A percentile compares a stretch with the other conserved stretches of the same genome.
phyloP scores from a whole-genome alignment of 495 filamentous ascomycete genomes.

The Cenococcum geophilum region DNA sequence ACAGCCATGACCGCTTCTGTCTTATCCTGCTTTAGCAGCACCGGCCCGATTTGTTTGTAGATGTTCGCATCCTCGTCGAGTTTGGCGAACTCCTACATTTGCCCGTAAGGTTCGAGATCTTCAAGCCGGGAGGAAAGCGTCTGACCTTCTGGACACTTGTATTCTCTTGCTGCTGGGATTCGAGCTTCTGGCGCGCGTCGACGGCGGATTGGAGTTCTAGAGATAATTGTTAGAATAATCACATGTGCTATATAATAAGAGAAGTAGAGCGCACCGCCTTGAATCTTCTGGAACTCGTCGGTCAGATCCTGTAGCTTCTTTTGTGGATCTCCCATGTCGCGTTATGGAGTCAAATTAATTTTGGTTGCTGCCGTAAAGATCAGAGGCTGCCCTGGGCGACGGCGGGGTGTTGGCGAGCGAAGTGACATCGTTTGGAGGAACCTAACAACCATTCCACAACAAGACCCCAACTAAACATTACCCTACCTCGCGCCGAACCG shows the following conservation, averaged over 20 bases:
- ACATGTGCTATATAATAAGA: neutral
- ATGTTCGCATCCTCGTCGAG: conserved; percentile 77
- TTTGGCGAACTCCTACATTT: conserved; percentile 65
- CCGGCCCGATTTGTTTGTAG: conserved; percentile 90
- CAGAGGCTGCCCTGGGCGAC: neutral
- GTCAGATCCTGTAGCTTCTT: conserved; percentile 72
- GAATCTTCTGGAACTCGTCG: conserved; percentile 79
- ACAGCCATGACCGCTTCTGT: conserved; percentile 82
- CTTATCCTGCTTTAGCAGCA: conserved; percentile 90
- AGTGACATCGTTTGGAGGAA: neutral
- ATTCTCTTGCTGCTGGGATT: conserved; percentile 92
- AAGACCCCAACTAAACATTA: too few species aligned
- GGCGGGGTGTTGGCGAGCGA: conserved; percentile 24
- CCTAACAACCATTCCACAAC: too few species aligned
- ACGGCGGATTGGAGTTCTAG: conserved; percentile 72
- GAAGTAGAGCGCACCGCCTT: conserved; percentile 54
- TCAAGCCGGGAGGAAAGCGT: neutral
- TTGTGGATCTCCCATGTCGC: conserved; percentile 49
- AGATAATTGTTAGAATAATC: conserved; percentile 11
- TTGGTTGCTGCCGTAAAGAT: conserved; percentile 7
- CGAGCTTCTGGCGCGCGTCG: conserved; percentile 81
- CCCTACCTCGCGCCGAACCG: too few species aligned
- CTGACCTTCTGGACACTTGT: conserved; percentile 71
- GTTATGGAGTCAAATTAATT: conserved; percentile 25
- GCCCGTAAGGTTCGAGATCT: neutral